These are phyloP conservation scores for Monosporascus sp. DNA, from an alignment of 2,329 filamentous ascomycete species.

Conservation along the genomic window DNA sequence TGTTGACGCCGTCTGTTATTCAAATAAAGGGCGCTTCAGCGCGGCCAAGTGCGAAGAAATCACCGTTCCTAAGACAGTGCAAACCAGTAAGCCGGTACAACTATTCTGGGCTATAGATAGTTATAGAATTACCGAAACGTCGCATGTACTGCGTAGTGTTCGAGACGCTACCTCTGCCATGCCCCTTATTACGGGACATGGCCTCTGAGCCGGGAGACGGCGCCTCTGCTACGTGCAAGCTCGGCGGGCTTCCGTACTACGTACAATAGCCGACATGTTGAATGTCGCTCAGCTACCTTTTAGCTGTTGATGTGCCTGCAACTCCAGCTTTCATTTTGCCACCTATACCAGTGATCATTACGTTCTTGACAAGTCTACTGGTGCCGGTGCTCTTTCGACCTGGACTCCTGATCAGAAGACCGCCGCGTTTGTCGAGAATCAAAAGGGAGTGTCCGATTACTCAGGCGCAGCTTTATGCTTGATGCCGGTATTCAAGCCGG, in stretches of 20 bases:
- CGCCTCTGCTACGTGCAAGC: constrained; percentile 23
- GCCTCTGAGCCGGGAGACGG: constrained; percentile 22
- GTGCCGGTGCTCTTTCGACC: constrained; percentile 30
- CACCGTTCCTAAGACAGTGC: constrained; percentile 18
- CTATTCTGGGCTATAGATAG: neutral
- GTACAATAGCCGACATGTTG: constrained; percentile 29
- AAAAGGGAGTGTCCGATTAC: constrained; percentile 23
- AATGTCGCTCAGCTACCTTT: constrained; percentile 37
- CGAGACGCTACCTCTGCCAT: constrained; percentile 34
- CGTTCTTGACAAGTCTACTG: constrained; percentile 34
- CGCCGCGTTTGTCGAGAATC: constrained; percentile 22
- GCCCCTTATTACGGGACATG: constrained; percentile 28
- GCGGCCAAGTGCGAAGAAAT: constrained; percentile 21
- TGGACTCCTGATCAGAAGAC: constrained; percentile 32
- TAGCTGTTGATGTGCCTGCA: constrained; percentile 41
- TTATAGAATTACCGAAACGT: neutral
- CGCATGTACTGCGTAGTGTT: constrained; percentile 16
- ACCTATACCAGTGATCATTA: constrained; percentile 48
- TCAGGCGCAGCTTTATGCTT: constrained; percentile 47
- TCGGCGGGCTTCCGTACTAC: constrained; percentile 36
- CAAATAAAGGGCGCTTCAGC: constrained; percentile 19
- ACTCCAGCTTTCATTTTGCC: constrained; percentile 40
- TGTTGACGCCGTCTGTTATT: constrained; percentile 27
- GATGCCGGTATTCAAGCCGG: constrained; percentile 47
- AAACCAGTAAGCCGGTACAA: constrained; percentile 17